Evolutionary conservation across 164 flowering plant genomes (phyloP), one percentile per base, ranked within the genome.

Genomic region (Buxus sempervirens): DNA sequence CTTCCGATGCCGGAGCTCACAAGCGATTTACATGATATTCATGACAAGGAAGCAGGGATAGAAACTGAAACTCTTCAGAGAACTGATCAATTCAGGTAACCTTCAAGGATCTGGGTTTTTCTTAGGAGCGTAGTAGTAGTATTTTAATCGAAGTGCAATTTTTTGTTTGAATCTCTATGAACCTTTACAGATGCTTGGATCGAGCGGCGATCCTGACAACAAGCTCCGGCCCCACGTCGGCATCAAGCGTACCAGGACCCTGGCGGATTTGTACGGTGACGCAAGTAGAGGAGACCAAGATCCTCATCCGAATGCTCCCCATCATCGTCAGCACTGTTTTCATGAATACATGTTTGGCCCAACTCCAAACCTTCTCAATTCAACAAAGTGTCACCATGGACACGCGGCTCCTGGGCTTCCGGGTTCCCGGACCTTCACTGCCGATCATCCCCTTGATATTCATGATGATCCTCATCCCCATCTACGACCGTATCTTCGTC

Each of bases 341-440:
- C 82, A 82, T 89, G 85, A 87, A 82, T 84, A 85, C 88, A 9
- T 83, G 88, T 55, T 60, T 89, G 63, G 89, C 97, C 61, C 97
- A 90, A 55, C 90, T 89, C 62, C 91, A 85, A 48, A 89, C 92
- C 25, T 89, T 89, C 74, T 62, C 90, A 9, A 67, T 89, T 66
- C 90, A 90, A 73, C 97, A 90, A 66, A 78, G 88, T 67, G 72
- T 68, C 7, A 86, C 90, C 48, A 78, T 88, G 88, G 80, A 90
- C 82, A 72, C 78, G 15, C 60, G 58, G 7, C 20, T 88, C 41
- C 36, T 72, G 9, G 78, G 80, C 26, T 86, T 90, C 63, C 62
- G 70, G 9, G 72, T 90, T 1, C 94, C 94, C 0, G 82, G 76
- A 10, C 70, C 94, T 0, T 86, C 94, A 3, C 71, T 89, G 38